Conservation (phyloP, 2,329 filamentous ascomycete genomes). For the Epichloe coenophiala region DNA sequence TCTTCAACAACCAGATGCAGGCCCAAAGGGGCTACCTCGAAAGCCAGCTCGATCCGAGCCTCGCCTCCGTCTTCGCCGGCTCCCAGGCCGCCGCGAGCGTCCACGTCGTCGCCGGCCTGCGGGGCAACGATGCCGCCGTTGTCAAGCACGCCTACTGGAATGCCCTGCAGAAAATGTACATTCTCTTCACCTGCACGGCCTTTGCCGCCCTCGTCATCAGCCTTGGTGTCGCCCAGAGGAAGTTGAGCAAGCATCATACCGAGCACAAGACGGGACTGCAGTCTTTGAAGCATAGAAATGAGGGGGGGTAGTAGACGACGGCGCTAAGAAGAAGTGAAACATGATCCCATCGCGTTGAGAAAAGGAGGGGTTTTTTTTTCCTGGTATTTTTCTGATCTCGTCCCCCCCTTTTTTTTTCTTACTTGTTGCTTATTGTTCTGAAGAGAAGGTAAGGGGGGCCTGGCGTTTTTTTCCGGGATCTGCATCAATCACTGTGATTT, state of each 20-base stretch:
- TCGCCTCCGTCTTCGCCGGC: conserved; percentile 42
- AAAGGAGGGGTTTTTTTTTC: no score
- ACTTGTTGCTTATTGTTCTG: no score
- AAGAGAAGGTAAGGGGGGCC: no score
- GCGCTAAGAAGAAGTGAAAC: background rate
- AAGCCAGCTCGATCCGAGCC: conserved; percentile 33
- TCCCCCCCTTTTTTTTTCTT: no score
- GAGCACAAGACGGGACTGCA: conserved; percentile 46
- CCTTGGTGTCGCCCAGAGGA: conserved; percentile 33
- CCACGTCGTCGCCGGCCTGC: conserved; percentile 38
- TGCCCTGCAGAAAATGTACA: conserved; percentile 42
- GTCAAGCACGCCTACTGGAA: conserved; percentile 34
- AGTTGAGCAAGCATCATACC: conserved; percentile 39
- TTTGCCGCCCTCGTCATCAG: conserved; percentile 33
- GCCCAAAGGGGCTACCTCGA: conserved; percentile 35
- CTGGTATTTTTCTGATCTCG: no score
- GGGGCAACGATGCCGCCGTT: conserved; percentile 26
- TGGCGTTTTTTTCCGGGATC: no score
- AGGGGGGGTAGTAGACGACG: conserved; percentile 7
- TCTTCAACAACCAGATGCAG: conserved; percentile 66
- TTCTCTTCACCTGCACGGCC: conserved; percentile 38
- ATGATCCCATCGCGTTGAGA: no score
- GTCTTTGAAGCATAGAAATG: conserved; percentile 21
- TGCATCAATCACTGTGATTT: no score
- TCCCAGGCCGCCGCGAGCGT: conserved; percentile 47